Base-by-base conservation (phyloP, 1,284 basidiomycete genomes). In the Sanghuangporus sanghuang region DNA sequence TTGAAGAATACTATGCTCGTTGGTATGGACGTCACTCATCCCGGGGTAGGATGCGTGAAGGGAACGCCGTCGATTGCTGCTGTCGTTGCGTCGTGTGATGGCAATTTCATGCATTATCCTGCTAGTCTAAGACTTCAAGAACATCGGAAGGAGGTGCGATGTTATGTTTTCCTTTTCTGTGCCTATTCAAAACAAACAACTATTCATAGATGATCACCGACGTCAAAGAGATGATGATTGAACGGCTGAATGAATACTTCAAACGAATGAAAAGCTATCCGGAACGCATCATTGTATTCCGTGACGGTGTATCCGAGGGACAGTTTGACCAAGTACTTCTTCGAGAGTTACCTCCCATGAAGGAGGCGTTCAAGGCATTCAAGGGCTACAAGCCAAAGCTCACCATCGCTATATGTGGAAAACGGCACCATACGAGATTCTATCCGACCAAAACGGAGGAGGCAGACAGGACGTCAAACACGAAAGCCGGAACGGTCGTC, bases 11-110 rank as follows among this genome's bases (percentile, higher is more conserved):
- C 90, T 16, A 93, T 93, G 85, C 74, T 93, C 71, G 85, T 93
- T 9, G 92, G 91, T 0, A 86, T 89, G 49, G 89, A 93, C 68
- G 90, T 93, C 1, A 90, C 88, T 0, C 90, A 93, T 71, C 85
- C 88, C 1, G 78, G 85, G 0, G 81, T 80, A 0, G 77, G 74
- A 7, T 85, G 84, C 71, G 71, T 73, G 57, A 77, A 76, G 11
- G 89, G 86, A 12, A 84, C 86, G 1, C 91, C 91, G 0, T 92
- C 89, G 0, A 85, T 93, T 42, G 87, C 86, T 2, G 90, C 88
- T 0, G 86, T 93, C 4, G 90, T 92, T 0, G 90, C 86, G 0
- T 92, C 84, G 66, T 72, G 84, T 5, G 89, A 93, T 69, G 72
- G 79, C 14, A 71, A 77, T 14, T 90, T 88, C 69, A 85, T 84